phyloP scores from a whole-genome alignment of 495 filamentous ascomycete genomes.

The Aspergillus incahuasiensis region DNA sequence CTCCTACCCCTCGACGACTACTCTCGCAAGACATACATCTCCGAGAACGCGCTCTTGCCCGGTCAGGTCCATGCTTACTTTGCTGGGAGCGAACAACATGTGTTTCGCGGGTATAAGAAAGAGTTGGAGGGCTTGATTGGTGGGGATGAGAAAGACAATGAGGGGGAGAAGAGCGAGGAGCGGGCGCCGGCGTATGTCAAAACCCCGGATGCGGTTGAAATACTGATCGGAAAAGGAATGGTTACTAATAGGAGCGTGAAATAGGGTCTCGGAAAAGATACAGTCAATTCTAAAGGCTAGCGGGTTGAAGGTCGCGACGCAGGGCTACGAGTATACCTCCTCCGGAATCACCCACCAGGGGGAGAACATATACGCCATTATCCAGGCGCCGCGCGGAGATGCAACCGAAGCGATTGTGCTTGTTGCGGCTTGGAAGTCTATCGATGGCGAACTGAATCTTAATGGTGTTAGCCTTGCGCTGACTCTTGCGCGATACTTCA shows the following conservation, averaged over 20 bases:
- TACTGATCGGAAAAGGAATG: neutral
- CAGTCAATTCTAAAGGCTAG: conserved; percentile 67
- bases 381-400: conserved; percentile 93
- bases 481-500: conserved; percentile 90
- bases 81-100: conserved; percentile 87
- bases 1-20: conserved; percentile 91
- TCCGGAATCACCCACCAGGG: conserved; percentile 69
- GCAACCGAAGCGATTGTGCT: conserved; percentile 97
- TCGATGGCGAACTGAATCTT: conserved; percentile 71
- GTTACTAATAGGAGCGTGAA: neutral
- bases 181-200: conserved; percentile 44
- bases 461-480: conserved; percentile 82
- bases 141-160: conserved; percentile 15
- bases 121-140: conserved; percentile 58
- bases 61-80: conserved; percentile 98
- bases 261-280: conserved; percentile 63
- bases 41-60: conserved; percentile 92
- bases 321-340: conserved; percentile 75
- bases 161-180: conserved; percentile 20
- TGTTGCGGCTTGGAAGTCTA: conserved; percentile 82
- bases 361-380: conserved; percentile 89
- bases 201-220: neutral
- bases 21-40: conserved; percentile 91
- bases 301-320: conserved; percentile 79
- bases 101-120: conserved; percentile 87